phyloP scores from a whole-genome alignment of 2,329 filamentous ascomycete genomes.

The Boeremia exigua region DNA sequence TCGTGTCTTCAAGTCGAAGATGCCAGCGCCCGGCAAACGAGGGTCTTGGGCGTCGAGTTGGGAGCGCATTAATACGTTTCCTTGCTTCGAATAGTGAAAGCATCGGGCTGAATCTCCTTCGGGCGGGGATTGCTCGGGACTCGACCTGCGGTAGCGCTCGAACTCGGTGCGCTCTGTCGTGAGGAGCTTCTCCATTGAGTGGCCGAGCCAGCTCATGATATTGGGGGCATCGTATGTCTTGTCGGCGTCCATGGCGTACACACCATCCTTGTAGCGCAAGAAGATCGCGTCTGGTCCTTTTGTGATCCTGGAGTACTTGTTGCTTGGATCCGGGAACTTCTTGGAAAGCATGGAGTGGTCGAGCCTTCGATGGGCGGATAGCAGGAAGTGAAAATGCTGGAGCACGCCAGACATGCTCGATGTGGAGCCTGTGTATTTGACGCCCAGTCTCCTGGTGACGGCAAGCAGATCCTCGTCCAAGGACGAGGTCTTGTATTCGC shows the following conservation, averaged over 20 bases:
- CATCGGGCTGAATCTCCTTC: constrained; percentile 63
- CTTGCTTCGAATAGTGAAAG: constrained; percentile 85
- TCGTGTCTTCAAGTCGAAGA: constrained; percentile 96
- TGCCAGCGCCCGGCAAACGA: constrained; percentile 85
- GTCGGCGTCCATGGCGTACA: constrained; percentile 94
- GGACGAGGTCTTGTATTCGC: constrained; percentile 89
- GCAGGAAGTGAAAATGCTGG: constrained; percentile 88
- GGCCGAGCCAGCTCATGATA: constrained; percentile 88
- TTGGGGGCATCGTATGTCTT: constrained; percentile 88
- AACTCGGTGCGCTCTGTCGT: constrained; percentile 83
- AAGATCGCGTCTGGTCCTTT: constrained; percentile 78
- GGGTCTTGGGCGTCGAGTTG: constrained; percentile 91
- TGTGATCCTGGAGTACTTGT: constrained; percentile 73
- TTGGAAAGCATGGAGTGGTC: constrained; percentile 71
- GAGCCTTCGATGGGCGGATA: constrained; percentile 81
- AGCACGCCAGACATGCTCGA: constrained; percentile 93
- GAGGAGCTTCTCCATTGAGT: constrained; percentile 94
- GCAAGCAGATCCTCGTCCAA: constrained; percentile 75
- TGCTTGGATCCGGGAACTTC: constrained; percentile 66
- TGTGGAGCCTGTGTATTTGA: constrained; percentile 91
- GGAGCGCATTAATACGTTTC: constrained; percentile 91
- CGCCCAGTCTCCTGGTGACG: constrained; percentile 69
- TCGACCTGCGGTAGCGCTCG: constrained; percentile 73
- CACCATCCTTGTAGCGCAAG: constrained; percentile 79
- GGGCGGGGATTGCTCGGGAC: constrained; percentile 69